Percentiles rank a stretch among this genome's conserved stretches.
These are phyloP conservation scores for Nakaseomyces kungkrabaensis DNA, from an alignment of 1,139 yeast genomes.

Conservation along the genomic window DNA sequence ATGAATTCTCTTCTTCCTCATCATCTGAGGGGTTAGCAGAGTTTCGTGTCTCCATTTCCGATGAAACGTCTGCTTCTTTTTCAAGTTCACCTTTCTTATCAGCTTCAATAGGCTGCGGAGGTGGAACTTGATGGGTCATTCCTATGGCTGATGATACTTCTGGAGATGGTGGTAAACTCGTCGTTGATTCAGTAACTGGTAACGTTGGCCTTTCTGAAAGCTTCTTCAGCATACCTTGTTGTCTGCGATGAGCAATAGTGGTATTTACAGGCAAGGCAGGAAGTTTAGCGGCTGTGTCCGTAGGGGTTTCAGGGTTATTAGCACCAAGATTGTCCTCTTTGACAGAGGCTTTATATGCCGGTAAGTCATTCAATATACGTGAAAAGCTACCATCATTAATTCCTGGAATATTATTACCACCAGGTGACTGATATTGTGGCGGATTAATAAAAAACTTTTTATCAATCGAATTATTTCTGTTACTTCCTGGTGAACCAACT, in stretches of 20 bases:
- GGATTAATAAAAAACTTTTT: constrained; percentile 1
- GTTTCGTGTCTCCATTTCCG: background rate
- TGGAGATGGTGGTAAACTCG: constrained; percentile 7
- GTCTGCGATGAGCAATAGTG: background rate
- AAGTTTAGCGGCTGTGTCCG: background rate
- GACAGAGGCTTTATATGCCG: background rate
- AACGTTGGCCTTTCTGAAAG: constrained; percentile 5
- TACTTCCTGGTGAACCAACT: background rate
- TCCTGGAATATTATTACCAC: background rate
- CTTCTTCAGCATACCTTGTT: constrained; percentile 2
- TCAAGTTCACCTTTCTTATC: background rate
- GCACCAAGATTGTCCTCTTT: background rate
- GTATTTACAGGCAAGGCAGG: constrained; percentile 1
- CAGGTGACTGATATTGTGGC: background rate
- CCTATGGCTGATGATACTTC: background rate
- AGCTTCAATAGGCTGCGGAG: background rate
- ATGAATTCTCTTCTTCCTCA: background rate
- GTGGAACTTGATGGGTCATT: background rate
- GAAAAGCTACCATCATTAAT: background rate
- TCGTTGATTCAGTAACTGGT: constrained; percentile 4
- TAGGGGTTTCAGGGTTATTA: background rate
- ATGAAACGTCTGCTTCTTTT: too few species aligned
- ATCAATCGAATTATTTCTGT: constrained; percentile 1
- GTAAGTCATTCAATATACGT: background rate
- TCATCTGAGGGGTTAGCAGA: background rate